Evolutionary conservation across 148 eudicot species (phyloP).

Genomic region (Rheum nobile): DNA sequence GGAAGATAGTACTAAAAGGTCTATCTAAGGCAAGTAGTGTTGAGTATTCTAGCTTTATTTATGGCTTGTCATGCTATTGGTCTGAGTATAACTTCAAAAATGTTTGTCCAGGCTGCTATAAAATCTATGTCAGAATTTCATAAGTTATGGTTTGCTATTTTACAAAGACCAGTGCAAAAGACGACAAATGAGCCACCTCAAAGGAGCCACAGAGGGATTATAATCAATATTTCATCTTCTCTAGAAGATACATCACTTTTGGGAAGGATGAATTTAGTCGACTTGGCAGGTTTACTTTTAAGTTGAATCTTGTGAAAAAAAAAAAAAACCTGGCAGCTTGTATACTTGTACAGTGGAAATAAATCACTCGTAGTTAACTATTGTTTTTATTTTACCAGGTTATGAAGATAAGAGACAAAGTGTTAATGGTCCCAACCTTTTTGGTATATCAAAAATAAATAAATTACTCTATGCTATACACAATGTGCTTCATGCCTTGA

Average conservation of each 20-base stretch:
- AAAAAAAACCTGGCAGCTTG: background rate
- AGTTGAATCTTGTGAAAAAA: background rate
- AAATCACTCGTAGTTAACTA: background rate
- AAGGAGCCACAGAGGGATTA: conserved; percentile 67
- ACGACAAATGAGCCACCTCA: conserved; percentile 23
- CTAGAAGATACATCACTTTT: conserved; percentile 23
- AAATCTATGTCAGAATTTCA: conserved; percentile 48
- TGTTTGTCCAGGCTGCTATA: conserved; percentile 38
- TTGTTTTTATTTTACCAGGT: conserved; percentile 28
- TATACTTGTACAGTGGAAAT: conserved; percentile 5
- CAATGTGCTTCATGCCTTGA: conserved; percentile 71
- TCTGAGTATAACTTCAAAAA: background rate
- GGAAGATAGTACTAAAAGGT: conserved; percentile 69
- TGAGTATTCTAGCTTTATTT: background rate
- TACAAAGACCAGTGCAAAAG: conserved; percentile 25
- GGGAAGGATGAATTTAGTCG: conserved; percentile 77
- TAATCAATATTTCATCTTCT: conserved; percentile 36
- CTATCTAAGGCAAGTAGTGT: conserved; percentile 48
- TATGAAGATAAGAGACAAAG: conserved; percentile 70
- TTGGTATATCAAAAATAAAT: conserved; percentile 45
- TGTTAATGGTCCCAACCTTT: conserved; percentile 26
- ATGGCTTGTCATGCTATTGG: background rate
- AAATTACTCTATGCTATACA: conserved; percentile 59
- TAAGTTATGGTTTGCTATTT: conserved; percentile 23
- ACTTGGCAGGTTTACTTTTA: conserved; percentile 59